Base-by-base conservation (phyloP, 768 basidiomycete species). In the Hydnum rufescens region DNA sequence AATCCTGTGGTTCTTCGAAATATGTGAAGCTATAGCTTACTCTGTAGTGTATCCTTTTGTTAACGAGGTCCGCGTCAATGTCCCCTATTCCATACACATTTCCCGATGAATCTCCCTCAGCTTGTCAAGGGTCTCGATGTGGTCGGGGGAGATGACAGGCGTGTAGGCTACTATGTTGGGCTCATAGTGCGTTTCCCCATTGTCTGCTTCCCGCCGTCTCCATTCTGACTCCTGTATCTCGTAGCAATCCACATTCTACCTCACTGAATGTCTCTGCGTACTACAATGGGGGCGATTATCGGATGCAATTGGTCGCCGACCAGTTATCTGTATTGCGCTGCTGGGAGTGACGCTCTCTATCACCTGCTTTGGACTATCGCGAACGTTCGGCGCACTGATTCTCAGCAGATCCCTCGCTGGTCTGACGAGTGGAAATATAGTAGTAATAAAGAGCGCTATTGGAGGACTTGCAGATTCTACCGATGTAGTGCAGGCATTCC, bases 301-400 rank as follows among this genome's bases (percentile, higher is more conserved):
- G 5, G 60, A 60, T 48, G 42, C 50, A 22, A 51, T 58, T 29
- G 60, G 60, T 5, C 50, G 60, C 3, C 57, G 57, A 36, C 60
- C 60, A 34, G 54, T 60, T 19, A 52, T 60, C 32, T n/a, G 56
- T 28, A 29, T 32, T 30, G 59, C 59, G n/a, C 50, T 53, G 2
- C 3, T 57, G 4, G 57, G 57, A 16, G 28, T 59, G 25, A 47
- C 55, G 26, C 28, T 56, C 16, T 57, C 57, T 3, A 52, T 50
- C 42, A 42, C 47, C 5, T 54, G 36, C 22, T 60, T 60, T 44
- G 60, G 60, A 4, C 43, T 60, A 22, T 55, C 56, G 13, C 55
- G 49, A 48, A 50, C 53, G 13, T 47, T 26, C 26, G 8, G 13
- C 8, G 8, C 44, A 13, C 8, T 47, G 16, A 8, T 26, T 13